Evolutionary conservation across 164 flowering plant genomes (phyloP).

Genomic region (Piper betle): DNA sequence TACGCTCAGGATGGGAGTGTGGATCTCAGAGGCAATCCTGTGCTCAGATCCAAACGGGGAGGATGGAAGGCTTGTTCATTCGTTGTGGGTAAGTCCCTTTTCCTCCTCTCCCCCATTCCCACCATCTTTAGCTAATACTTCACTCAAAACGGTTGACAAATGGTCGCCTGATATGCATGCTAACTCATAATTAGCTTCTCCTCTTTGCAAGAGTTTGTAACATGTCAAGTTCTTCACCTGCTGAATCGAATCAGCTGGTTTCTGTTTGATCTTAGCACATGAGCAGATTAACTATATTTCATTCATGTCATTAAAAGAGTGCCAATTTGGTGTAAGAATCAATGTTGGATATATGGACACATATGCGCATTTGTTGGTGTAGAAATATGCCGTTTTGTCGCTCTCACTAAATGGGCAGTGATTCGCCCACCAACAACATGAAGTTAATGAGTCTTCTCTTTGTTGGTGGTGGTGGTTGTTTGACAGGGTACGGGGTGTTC

Average conservation of each 20-base stretch:
- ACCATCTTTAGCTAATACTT: not conserved
- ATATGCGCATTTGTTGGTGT: no score
- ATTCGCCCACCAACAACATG: not conserved
- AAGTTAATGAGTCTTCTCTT: not conserved
- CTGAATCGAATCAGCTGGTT: no score
- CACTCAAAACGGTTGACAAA: not conserved
- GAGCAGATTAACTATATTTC: no score
- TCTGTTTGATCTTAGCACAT: no score
- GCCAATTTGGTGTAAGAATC: no score
- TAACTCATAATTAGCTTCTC: no score
- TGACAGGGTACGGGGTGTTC: constrained; percentile 47
- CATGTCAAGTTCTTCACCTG: no score
- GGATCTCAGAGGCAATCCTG: constrained; percentile 10
- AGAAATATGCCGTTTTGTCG: no score
- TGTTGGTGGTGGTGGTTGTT: not conserved
- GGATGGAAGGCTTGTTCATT: constrained; percentile 14
- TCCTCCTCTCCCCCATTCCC: not conserved
- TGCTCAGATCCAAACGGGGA: constrained; percentile 11
- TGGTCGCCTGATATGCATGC: not conserved
- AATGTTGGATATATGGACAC: no score
- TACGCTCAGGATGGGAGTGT: constrained; percentile 11
- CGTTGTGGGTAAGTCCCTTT: constrained; percentile 5
- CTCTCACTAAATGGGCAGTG: not conserved
- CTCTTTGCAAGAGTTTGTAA: no score
- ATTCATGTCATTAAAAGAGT: no score